Percentiles rank a stretch among this genome's conserved stretches.
Evolutionary conservation across 2,329 filamentous ascomycete genomes (phyloP).

Genomic region (Colletotrichum plurivorum): DNA sequence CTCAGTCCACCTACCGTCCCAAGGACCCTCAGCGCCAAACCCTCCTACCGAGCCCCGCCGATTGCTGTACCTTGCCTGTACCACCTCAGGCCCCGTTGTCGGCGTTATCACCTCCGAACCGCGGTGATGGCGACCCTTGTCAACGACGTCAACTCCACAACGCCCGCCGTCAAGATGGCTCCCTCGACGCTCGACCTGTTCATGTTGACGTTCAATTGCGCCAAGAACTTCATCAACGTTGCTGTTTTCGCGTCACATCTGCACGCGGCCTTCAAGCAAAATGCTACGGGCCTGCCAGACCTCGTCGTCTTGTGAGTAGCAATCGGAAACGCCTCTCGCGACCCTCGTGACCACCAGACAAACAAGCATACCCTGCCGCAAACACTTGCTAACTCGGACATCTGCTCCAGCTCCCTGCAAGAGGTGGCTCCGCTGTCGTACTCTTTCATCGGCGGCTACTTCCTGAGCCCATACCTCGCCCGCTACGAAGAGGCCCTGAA

Average conservation of each 20-base stretch:
- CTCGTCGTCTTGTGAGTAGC: conserved; percentile 69
- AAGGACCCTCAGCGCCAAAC: too few species aligned
- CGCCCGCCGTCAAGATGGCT: conserved; percentile 48
- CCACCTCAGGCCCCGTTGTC: conserved; percentile 5
- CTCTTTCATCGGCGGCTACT: conserved; percentile 87
- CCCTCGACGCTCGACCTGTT: conserved; percentile 76
- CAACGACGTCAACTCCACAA: conserved; percentile 33
- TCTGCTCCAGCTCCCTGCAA: conserved; percentile 78
- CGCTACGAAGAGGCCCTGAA: conserved; percentile 80
- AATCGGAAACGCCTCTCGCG: not conserved
- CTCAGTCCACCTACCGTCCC: not conserved
- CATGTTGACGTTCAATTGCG: conserved; percentile 92
- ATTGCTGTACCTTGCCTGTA: not conserved
- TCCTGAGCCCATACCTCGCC: conserved; percentile 81
- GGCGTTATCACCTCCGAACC: conserved; percentile 33
- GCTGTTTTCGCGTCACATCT: conserved; percentile 80
- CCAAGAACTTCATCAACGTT: conserved; percentile 77
- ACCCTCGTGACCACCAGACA: conserved; percentile 15
- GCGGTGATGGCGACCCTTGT: conserved; percentile 32
- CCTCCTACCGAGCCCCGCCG: too few species aligned
- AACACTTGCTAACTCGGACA: conserved; percentile 1
- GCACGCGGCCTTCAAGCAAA: conserved; percentile 69
- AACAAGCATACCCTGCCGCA: too few species aligned
- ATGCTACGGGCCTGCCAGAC: conserved; percentile 63
- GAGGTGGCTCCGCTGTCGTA: conserved; percentile 89